Percentiles rank a stretch among this genome's conserved stretches.
phyloP scores from a whole-genome alignment of 495 filamentous ascomycete genomes.

The Chaetomium cochliodes region DNA sequence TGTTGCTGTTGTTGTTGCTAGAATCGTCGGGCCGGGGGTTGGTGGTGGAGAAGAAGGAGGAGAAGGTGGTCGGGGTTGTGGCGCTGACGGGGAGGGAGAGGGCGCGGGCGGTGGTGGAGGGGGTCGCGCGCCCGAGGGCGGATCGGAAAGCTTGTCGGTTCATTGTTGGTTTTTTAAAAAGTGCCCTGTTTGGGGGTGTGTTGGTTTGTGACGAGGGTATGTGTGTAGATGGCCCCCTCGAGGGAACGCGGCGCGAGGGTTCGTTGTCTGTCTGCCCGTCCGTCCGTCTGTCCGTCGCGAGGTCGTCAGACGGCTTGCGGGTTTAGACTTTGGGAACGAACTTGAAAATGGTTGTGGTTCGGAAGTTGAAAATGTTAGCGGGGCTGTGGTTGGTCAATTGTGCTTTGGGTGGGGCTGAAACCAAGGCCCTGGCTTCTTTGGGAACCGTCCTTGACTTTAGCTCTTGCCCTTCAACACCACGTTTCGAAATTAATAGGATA shows the following conservation, averaged over 20 bases:
- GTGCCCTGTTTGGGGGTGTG: neutral
- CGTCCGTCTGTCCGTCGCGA: slow-evolving; percentile 1
- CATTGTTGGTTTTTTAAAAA: slow-evolving; percentile 26
- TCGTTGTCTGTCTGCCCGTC: neutral
- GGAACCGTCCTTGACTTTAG: neutral
- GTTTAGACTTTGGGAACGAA: neutral
- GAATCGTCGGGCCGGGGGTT: slow-evolving; percentile 13
- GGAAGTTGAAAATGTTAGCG: slow-evolving; percentile 23
- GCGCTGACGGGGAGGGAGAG: slow-evolving; percentile 1
- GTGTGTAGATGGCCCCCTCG: neutral
- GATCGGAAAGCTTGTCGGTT: slow-evolving; percentile 29
- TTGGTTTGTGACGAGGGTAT: neutral
- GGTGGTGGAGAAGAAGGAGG: slow-evolving; percentile 25
- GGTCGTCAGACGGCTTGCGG: slow-evolving; percentile 1
- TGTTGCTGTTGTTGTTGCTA: slow-evolving; percentile 17
- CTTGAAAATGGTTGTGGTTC: slow-evolving; percentile 20
- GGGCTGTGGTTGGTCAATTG: slow-evolving; percentile 28
- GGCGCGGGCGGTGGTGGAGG: slow-evolving; percentile 7
- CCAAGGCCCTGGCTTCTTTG: neutral
- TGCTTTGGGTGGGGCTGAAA: neutral
- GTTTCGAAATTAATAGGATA: neutral
- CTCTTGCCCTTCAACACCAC: neutral
- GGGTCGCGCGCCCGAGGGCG: slow-evolving; percentile 30
- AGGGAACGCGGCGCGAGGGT: slow-evolving; percentile 12
- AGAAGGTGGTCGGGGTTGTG: slow-evolving; percentile 13